Evolutionary conservation across 2,329 filamentous ascomycete genomes (phyloP), one percentile per base, ranked within the genome.

Genomic region (Penicillium sp.): DNA sequence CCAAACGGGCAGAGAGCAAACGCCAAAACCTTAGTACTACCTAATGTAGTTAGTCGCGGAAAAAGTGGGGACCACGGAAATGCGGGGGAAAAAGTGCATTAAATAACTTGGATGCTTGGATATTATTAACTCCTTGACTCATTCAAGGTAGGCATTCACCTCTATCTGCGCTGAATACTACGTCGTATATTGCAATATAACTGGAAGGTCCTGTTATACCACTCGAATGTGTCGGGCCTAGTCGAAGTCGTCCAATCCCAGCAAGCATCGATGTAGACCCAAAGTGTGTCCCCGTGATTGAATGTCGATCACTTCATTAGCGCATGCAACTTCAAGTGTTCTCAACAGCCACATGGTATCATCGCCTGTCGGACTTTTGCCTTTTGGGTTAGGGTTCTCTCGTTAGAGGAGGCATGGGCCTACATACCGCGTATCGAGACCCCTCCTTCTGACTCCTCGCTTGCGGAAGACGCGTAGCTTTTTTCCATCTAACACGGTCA

Each of bases 321-420:
- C 46, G 44, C 42, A 58, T 61, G 55, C 51, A 54, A 58, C 58
- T 54, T 44, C 40, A 42, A 38, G 19, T 40, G 53, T 54, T 43
- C 29, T 36, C 38, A 52, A 46, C 52, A 51, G 56, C 53, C 58
- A 58, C 57, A 61, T 61, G 53, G 57, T 60, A 57, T 50, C 55
- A 58, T 61, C 47, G 47, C 18, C 34, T 47, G 40, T 35, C 35
- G 45, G 39, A 49, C 27, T 29, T 49, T 52, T 52, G 18, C 46
- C 54, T 41, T n/a, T 47, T 53, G 33, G 19, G 33, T 40, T 22
- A 14, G n/a, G 46, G 50, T n/a, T 40, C 41, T 49, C 37, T 49
- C 40, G 33, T 30, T 30, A 16, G 35, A 46, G 34, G n/a, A 27
- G 5, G 27, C n/a, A 16, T n/a, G 7, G 14, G 12, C 3, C 10